Evolutionary conservation across 2,329 filamentous ascomycete genomes (phyloP), one percentile per base, ranked within the genome.

Genomic region (Zymoseptoria brevis): DNA sequence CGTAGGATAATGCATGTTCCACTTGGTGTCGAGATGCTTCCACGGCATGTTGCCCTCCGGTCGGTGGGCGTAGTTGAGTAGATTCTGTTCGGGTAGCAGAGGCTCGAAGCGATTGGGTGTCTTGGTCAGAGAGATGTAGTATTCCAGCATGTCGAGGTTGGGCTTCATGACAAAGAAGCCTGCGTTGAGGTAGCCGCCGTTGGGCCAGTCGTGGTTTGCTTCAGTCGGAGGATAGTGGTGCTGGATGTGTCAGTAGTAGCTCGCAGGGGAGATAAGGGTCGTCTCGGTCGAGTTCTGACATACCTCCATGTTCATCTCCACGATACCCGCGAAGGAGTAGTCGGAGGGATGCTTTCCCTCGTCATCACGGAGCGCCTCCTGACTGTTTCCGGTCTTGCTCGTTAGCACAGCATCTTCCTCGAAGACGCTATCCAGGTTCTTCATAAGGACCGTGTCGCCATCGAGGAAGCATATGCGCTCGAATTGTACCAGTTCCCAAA

Each of bases 91-190:
- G 9, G 66, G 67, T 53, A 73, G 69, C 13, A 58, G 57, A 8
- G 72, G 66, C 35, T 72, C 66, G 61, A 75, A 76, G 8, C 67
- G 65, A 50, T 70, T 45, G 6, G 68, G 64, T 11, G 70, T 65
- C 19, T 68, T 57, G 50, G 74, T 60, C 11, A 74, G 60, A 7
- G 63, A 65, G 19, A 63, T 56, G 63, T 75, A 75, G 65, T 75
- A 69, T 3, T 69, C 54, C 60, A 72, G 72, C 8, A 69, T 57
- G n/a, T 59, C 54, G n/a, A 63, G 52, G 11, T 64, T 66, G 8
- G 73, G 74, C 29, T 66, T 54, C 48, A 74, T 65, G 29, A 76
- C 62, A 62, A 75, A 74, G 66, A 75, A 74, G 29, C 74, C 74
- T 1, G 73, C 73, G 62, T 72, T 74, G 62, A 75, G 67, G 56